These are phyloP conservation scores for Epithele typhae DNA, from an alignment of 768 basidiomycete genomes.

Conservation along the genomic window DNA sequence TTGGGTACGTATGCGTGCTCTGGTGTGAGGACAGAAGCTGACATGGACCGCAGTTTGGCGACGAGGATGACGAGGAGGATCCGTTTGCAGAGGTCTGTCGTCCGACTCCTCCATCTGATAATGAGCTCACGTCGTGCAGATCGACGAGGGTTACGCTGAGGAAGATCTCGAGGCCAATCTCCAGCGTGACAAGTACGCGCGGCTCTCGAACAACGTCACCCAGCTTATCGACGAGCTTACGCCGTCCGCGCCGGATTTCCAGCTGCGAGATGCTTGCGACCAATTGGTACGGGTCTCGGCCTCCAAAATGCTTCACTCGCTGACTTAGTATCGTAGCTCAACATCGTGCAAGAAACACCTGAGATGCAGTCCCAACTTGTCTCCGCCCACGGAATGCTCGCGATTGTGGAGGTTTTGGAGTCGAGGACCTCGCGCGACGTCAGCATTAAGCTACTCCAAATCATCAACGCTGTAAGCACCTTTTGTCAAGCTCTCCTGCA, in stretches of 20 bases:
- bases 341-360: constrained; percentile 70
- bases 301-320: not conserved
- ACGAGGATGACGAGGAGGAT: constrained; percentile 89
- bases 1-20: constrained; percentile 56
- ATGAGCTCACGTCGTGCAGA: constrained; percentile 36
- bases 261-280: constrained; percentile 80
- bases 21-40: not conserved
- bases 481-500: too few species aligned
- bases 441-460: constrained; percentile 77
- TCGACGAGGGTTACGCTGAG: constrained; percentile 90
- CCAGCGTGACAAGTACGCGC: constrained; percentile 89
- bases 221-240: constrained; percentile 85
- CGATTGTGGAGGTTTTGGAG: constrained; percentile 90
- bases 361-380: constrained; percentile 89
- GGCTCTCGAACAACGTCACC: constrained; percentile 75
- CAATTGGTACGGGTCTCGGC: constrained; percentile 61
- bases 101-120: not conserved
- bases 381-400: constrained; percentile 91
- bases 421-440: constrained; percentile 83
- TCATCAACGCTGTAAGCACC: constrained; percentile 75
- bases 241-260: constrained; percentile 76
- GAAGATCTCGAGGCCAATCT: constrained; percentile 91
- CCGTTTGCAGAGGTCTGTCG: constrained; percentile 84
- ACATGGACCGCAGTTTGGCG: constrained; percentile 51
- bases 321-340: constrained; percentile 43